These are phyloP conservation scores for Diophrys appendiculata DNA, from an alignment of 73 alveolate genomes.

Conservation along the genomic window DNA sequence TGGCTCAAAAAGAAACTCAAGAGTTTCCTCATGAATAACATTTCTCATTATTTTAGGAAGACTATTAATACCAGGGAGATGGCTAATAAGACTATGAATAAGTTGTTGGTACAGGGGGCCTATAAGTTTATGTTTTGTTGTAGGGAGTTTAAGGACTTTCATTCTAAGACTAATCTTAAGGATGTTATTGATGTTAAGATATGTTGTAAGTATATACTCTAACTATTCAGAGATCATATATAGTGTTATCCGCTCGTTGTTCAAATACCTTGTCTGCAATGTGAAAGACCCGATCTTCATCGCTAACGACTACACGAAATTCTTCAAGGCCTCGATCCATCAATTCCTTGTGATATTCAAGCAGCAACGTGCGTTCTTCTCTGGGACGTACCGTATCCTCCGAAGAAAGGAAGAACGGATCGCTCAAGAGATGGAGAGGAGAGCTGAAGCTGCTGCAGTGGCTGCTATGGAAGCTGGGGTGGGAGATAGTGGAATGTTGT, in stretches of 20 bases:
- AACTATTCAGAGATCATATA: slow-evolving; percentile 23
- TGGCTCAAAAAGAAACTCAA: slow-evolving; percentile 69
- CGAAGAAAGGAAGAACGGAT: no score
- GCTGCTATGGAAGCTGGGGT: no score
- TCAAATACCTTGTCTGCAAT: slow-evolving; percentile 59
- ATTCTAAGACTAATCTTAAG: neutral
- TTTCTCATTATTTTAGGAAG: slow-evolving; percentile 43
- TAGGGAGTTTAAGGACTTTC: slow-evolving; percentile 50
- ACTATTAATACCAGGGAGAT: slow-evolving; percentile 33
- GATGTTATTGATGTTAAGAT: neutral
- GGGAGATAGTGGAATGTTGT: no score
- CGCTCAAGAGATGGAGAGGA: no score
- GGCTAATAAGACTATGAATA: slow-evolving; percentile 48
- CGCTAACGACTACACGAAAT: slow-evolving; percentile 25
- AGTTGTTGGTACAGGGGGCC: slow-evolving; percentile 46
- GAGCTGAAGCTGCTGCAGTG: no score
- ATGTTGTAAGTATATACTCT: no score
- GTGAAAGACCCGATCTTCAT: slow-evolving; percentile 43
- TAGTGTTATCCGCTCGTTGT: slow-evolving; percentile 57
- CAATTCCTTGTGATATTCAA: slow-evolving; percentile 44
- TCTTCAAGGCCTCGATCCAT: slow-evolving; percentile 36
- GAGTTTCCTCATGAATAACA: slow-evolving; percentile 61
- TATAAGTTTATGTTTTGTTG: slow-evolving; percentile 56
- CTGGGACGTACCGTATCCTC: neutral
- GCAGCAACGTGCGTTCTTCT: neutral